Base-by-base conservation (phyloP, 73 alveolate species). In the Paramecium biaurelia region DNA sequence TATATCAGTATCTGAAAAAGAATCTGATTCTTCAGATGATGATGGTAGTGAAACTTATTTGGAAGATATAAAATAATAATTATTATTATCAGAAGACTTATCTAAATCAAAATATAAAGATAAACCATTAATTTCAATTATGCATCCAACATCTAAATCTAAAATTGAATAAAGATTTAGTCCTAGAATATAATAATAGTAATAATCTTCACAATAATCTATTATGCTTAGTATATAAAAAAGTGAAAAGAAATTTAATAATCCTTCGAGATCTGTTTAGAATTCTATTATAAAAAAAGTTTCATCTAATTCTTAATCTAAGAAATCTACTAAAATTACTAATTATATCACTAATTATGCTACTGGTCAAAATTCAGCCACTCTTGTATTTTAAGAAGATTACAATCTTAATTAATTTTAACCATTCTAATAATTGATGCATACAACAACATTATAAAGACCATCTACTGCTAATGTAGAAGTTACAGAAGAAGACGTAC, bases 11-110 rank as follows among this genome's bases (percentile, higher is more conserved):
- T 89, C 94, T 7, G 94, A 89, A 47, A 90, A 84, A 11, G 94
- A 88, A 9, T 89, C 94, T 14, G 94, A 89, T 82, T 89, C 94
- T 2, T 68, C 89, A 2, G 92, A 70, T 89, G 94, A 89, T 23
- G 93, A 87, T 89, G 30, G 26, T 4, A 82, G 87, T 45, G 94
- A 79, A 23, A 30, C 70, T 7, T 26, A 79, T 24, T 47, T 79
- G 10, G 90, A 79, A 18, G 70, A 79, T 12, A 21, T 79, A 2
- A 79, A 79, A 34, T 21, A 79, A 47, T 43, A 43, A 30, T 4
- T 43, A 42, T 43, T 49, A 49, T 1, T 53, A 7, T 20, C 4
- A 9, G 90, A 42, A 18, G 15, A 10, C 5, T 4, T 23, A 1
- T 11, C 90, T 1, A 26, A 26, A 43, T 41, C 47, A 0, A 79